Percentiles rank a stretch among this genome's conserved stretches.
Conservation (phyloP, 1,284 basidiomycete species). For the Trametes hirsuta region DNA sequence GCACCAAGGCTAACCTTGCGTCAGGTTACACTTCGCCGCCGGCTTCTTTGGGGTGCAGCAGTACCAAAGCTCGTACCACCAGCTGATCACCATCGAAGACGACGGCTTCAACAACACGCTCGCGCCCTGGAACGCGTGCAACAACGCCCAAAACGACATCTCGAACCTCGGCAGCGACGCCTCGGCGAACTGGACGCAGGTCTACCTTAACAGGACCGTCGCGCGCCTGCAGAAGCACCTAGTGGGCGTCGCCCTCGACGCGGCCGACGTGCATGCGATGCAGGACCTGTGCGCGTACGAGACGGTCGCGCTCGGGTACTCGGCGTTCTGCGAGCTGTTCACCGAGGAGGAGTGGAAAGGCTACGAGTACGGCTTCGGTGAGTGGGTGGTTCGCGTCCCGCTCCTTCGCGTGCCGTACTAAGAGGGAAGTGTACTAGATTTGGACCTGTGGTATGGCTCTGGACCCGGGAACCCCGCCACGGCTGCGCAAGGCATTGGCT, state of each 20-base stretch:
- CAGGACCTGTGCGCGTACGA: constrained; percentile 64
- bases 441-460: constrained; percentile 56
- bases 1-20: neutral
- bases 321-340: constrained; percentile 56
- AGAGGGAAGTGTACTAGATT: constrained; percentile 18
- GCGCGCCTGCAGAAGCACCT: constrained; percentile 50
- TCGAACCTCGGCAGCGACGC: constrained; percentile 35
- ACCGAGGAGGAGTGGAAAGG: constrained; percentile 70
- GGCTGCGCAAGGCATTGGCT: constrained; percentile 66
- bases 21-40: constrained; percentile 55
- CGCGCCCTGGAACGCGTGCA: constrained; percentile 51
- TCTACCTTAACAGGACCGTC: constrained; percentile 57
- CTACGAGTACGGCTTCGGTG: constrained; percentile 56
- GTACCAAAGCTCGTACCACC: constrained; percentile 48
- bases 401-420: too few relatives aligned
- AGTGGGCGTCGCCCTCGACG: constrained; percentile 52
- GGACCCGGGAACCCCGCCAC: constrained; percentile 58
- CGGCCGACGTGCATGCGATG: constrained; percentile 49
- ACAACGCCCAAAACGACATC: constrained; percentile 44
- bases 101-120: constrained; percentile 60
- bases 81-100: constrained; percentile 56
- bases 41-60: constrained; percentile 64
- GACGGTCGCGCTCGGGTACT: constrained; percentile 69
- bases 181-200: constrained; percentile 48
- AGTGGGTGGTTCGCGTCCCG: neutral